phyloP scores from a whole-genome alignment of 306 rosid genomes.

The Medicago lupulina region DNA sequence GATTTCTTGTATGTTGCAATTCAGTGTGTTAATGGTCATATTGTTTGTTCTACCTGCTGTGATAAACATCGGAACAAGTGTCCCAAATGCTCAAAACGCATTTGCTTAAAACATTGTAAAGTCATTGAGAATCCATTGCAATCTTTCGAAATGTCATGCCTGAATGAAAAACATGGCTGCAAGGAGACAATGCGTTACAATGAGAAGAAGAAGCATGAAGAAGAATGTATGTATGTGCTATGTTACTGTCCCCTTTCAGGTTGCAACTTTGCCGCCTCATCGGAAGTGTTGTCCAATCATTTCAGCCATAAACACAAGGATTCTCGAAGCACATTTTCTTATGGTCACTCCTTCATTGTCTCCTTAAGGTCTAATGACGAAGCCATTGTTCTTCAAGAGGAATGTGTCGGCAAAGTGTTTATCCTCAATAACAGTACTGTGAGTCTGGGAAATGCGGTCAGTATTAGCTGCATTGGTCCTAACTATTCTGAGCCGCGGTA shows the following conservation, averaged over 20 bases:
- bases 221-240: background rate
- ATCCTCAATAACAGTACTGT: background rate
- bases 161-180: background rate
- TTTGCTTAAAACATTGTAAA: conserved; percentile 59
- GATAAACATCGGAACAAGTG: conserved; percentile 53
- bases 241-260: background rate
- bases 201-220: background rate
- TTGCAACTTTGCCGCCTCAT: background rate
- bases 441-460: background rate
- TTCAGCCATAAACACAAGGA: background rate
- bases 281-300: background rate
- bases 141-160: conserved; percentile 49
- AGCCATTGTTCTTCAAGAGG: background rate
- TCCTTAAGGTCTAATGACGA: background rate
- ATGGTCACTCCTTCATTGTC: background rate
- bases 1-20: conserved; percentile 29
- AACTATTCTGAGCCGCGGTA: background rate
- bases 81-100: conserved; percentile 51
- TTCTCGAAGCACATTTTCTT: background rate
- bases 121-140: conserved; percentile 65
- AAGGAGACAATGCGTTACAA: background rate
- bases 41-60: conserved; percentile 66
- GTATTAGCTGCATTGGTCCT: background rate
- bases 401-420: background rate
- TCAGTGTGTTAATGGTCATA: conserved; percentile 78